Evolutionary conservation across 2,329 filamentous ascomycete species (phyloP).

Genomic region (Nothomitra cinnamomea): DNA sequence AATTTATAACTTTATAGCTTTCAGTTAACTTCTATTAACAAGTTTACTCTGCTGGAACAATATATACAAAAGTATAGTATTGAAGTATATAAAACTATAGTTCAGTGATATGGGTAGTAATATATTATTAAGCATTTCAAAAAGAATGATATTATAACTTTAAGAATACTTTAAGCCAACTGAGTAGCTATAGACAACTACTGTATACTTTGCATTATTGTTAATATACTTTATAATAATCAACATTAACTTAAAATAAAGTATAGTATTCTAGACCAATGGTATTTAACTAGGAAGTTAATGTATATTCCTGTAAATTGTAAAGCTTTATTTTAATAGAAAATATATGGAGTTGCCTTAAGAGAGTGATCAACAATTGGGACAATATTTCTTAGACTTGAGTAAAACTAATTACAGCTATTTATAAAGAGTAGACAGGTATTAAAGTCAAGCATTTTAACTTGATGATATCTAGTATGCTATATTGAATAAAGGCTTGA

Average conservation of each 20-base stretch:
- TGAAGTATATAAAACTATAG: background rate
- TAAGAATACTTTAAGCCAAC: background rate
- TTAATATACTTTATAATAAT: background rate
- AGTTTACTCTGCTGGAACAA: background rate
- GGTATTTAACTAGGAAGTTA: background rate
- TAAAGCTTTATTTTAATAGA: background rate
- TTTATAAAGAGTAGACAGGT: too few relatives aligned
- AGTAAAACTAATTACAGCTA: too few relatives aligned
- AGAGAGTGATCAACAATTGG: too few relatives aligned
- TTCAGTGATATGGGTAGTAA: background rate
- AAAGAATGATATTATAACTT: background rate
- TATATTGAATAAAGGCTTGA: too few relatives aligned
- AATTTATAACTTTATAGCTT: too few relatives aligned
- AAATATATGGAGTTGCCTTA: too few relatives aligned
- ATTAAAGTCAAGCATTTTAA: too few relatives aligned
- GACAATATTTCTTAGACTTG: too few relatives aligned
- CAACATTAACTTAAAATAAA: background rate
- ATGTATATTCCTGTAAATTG: background rate
- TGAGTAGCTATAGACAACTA: background rate
- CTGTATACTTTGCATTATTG: background rate
- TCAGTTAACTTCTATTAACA: too few relatives aligned
- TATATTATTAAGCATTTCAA: background rate
- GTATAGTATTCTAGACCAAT: background rate
- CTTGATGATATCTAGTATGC: too few relatives aligned
- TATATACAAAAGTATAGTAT: background rate